A percentile compares a stretch with the other conserved stretches of the same genome.
These are phyloP conservation scores for Populus hybrid DNA, from an alignment of 441 rosid genomes.

Conservation along the genomic window DNA sequence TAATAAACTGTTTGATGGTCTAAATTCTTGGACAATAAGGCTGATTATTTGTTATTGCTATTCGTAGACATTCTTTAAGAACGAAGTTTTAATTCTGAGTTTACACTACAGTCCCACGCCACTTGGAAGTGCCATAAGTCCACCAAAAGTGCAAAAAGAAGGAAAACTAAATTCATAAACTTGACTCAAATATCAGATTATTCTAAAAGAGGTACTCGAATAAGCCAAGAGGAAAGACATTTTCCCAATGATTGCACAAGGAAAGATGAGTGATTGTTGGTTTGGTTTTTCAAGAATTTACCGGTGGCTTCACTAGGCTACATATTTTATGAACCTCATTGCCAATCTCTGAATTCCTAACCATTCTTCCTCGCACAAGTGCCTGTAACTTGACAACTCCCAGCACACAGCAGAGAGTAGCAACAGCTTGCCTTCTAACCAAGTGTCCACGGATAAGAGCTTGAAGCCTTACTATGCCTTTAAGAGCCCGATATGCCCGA, in stretches of 20 bases:
- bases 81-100: neutral
- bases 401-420: slow-evolving; percentile 75
- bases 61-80: neutral
- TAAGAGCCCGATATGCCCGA: slow-evolving; percentile 61
- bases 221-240: neutral
- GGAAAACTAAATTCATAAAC: neutral
- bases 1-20: neutral
- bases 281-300: slow-evolving; percentile 26
- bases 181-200: neutral
- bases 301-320: slow-evolving; percentile 41
- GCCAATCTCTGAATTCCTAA: slow-evolving; percentile 57
- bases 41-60: neutral
- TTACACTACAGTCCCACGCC: neutral
- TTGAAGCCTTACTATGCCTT: slow-evolving; percentile 84
- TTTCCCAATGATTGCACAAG: slow-evolving; percentile 1
- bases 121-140: neutral
- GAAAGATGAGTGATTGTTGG: neutral
- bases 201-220: neutral
- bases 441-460: slow-evolving; percentile 93
- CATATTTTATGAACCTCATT: slow-evolving; percentile 38
- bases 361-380: slow-evolving; percentile 65
- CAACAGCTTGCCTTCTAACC: slow-evolving; percentile 89
- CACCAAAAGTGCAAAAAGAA: neutral
- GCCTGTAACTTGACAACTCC: slow-evolving; percentile 91
- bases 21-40: neutral